phyloP scores from a whole-genome alignment of 208 protist species.

The Acanthamoeba lenticulata region DNA sequence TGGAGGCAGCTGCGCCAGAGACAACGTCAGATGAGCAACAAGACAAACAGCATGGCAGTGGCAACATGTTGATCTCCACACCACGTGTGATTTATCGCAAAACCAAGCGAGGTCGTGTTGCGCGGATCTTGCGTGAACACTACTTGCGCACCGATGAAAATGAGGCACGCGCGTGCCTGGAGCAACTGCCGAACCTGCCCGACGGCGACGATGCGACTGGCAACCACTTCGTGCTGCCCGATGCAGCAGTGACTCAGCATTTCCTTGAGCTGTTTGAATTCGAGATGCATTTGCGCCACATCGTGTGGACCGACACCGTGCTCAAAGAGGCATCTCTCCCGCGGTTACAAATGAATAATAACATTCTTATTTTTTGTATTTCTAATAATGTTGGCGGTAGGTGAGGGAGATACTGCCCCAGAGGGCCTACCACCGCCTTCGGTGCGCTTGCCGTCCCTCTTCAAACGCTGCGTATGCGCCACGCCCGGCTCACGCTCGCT shows the following conservation, averaged over 20 bases:
- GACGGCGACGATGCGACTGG: background rate
- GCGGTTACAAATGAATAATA: too few relatives aligned
- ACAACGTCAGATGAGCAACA: too few relatives aligned
- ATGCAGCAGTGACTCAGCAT: constrained; percentile 85
- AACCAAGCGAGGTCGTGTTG: constrained; percentile 77
- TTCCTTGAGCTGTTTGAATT: constrained; percentile 87
- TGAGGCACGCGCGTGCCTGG: constrained; percentile 50
- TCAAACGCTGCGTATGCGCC: background rate
- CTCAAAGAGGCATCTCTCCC: constrained; percentile 77
- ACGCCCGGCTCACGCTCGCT: background rate
- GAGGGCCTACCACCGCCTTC: background rate
- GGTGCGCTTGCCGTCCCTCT: background rate
- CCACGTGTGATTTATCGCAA: background rate
- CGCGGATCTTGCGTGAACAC: constrained; percentile 78
- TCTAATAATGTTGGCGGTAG: background rate
- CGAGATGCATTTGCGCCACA: constrained; percentile 71
- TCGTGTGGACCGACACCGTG: constrained; percentile 83
- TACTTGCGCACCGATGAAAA: constrained; percentile 81
- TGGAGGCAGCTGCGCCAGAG: too few relatives aligned
- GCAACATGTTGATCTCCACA: background rate
- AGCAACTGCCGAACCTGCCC: background rate
- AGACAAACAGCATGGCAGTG: too few relatives aligned
- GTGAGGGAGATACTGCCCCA: background rate
- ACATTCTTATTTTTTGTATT: background rate
- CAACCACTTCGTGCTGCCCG: constrained; percentile 77